These are phyloP conservation scores for Furculomyces boomerangus DNA, from an alignment of 371 early-diverging fungal genomes.

Conservation along the genomic window DNA sequence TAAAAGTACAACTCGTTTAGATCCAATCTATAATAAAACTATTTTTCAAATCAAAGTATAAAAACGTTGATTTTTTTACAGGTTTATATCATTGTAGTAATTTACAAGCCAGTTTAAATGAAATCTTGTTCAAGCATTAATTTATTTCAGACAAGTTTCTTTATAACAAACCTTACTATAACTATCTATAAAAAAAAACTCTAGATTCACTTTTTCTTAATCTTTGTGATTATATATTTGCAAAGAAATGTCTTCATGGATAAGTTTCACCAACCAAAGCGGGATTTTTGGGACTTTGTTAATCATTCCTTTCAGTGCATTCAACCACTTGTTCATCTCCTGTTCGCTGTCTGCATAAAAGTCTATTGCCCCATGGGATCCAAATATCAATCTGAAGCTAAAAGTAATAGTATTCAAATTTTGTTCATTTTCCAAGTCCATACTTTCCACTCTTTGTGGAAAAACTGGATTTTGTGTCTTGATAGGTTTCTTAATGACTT, in stretches of 20 bases:
- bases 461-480: conserved; percentile 17
- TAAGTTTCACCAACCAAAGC: conserved; percentile 24
- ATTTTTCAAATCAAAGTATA: no score
- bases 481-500: no score
- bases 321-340: conserved; percentile 22
- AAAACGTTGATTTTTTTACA: no score
- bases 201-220: no score
- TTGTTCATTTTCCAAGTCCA: background rate
- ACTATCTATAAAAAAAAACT: no score
- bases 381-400: conserved; percentile 1
- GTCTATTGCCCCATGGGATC: conserved; percentile 10
- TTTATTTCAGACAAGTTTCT: no score
- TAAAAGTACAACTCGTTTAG: no score
- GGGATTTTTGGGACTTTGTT: conserved; percentile 24
- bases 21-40: no score
- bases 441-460: conserved; percentile 8
- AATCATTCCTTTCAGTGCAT: conserved; percentile 12
- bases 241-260: conserved; percentile 20
- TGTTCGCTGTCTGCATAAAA: conserved; percentile 21
- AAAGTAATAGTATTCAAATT: conserved; percentile 2
- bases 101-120: no score
- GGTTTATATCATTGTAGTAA: no score
- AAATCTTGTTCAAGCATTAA: no score
- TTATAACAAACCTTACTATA: no score
- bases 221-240: conserved; percentile 12